These are phyloP conservation scores for Deuterostichococcus epilithicus DNA, from an alignment of 139 green algal species.

Conservation along the genomic window DNA sequence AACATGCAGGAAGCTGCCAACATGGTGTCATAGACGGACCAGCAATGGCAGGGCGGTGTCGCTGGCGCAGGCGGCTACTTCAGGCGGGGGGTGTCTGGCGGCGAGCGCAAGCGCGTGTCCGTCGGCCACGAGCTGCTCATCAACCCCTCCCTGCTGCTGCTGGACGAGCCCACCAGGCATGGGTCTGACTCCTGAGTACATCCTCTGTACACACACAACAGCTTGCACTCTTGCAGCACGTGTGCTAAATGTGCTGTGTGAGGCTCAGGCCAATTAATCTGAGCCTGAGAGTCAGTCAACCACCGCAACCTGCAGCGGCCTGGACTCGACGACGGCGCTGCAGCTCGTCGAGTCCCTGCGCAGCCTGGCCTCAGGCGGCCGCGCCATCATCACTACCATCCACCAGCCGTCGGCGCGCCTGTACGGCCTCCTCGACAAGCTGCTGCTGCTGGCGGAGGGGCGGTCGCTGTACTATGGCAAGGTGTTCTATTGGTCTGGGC, in stretches of 20 bases:
- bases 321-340: conserved; percentile 90
- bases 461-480: conserved; percentile 23
- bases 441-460: conserved; percentile 65
- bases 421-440: conserved; percentile 76
- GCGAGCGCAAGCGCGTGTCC: conserved; percentile 90
- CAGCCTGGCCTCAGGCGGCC: conserved; percentile 64
- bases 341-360: conserved; percentile 72
- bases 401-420: conserved; percentile 88
- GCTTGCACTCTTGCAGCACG: conserved; percentile 2
- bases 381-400: conserved; percentile 85
- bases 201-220: neutral
- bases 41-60: too few relatives aligned
- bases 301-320: conserved; percentile 28
- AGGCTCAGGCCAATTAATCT: neutral
- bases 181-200: neutral
- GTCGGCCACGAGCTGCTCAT: conserved; percentile 88
- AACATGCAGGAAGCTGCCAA: too few relatives aligned
- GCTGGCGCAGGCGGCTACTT: conserved; percentile 55
- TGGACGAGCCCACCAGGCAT: conserved; percentile 49
- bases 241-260: too few relatives aligned
- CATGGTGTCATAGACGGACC: too few relatives aligned
- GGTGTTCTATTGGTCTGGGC: neutral
- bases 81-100: conserved; percentile 80
- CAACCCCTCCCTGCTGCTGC: conserved; percentile 85
- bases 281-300: neutral